These are phyloP conservation scores for Francoa sonchifolia DNA, from an alignment of 441 rosid species.

Conservation along the genomic window DNA sequence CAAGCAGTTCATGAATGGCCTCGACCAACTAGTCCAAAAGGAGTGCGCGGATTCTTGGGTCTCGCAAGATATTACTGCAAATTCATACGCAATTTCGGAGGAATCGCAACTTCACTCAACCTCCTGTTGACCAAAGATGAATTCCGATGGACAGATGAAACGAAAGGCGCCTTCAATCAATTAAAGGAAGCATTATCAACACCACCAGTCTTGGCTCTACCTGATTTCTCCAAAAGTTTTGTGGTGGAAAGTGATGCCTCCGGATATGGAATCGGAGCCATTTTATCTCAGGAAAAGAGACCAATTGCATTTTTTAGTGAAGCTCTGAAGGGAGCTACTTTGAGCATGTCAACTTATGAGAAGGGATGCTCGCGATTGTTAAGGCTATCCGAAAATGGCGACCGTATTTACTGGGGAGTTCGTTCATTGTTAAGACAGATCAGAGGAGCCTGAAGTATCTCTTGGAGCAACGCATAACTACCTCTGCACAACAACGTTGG, in stretches of 20 bases:
- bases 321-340: no score
- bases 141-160: not conserved
- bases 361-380: no score
- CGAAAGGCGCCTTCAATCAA: not conserved
- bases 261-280: not conserved
- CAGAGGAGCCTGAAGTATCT: no score
- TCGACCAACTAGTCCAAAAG: not conserved
- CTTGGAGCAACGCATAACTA: no score
- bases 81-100: not conserved
- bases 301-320: no score
- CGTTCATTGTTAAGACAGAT: no score
- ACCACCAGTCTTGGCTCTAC: not conserved
- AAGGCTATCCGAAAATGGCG: no score
- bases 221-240: not conserved
- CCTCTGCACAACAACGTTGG: no score
- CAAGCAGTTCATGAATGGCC: not conserved
- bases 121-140: not conserved
- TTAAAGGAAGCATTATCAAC: not conserved
- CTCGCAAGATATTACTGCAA: not conserved
- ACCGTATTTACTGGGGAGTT: no score
- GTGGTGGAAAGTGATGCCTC: not conserved
- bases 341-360: no score
- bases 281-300: no score
- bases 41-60: not conserved
- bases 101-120: not conserved